A percentile compares a stretch with the other conserved stretches of the same genome.
phyloP scores from a whole-genome alignment of 306 rosid species.

The Leucaena leucocephala region DNA sequence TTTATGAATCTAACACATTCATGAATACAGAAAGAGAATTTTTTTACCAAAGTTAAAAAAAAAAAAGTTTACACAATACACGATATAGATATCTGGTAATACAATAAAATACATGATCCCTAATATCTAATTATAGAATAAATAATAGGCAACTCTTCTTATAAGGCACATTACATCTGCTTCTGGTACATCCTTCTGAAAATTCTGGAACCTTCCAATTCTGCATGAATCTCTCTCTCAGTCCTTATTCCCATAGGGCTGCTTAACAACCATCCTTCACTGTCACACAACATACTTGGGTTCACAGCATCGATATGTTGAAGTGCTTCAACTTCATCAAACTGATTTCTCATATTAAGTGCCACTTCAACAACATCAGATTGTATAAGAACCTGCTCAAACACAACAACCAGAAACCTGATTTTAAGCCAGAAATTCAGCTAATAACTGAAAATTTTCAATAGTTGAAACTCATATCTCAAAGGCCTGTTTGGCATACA shows the following conservation, averaged over 20 bases:
- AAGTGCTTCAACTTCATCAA: constrained; percentile 58
- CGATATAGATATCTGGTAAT: too few relatives aligned
- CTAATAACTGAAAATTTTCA: background rate
- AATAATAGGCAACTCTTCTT: background rate
- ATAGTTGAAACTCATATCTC: background rate
- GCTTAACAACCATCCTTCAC: constrained; percentile 80
- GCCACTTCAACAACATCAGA: constrained; percentile 80
- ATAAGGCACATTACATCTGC: constrained; percentile 5
- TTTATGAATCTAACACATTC: too few relatives aligned
- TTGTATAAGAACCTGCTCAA: constrained; percentile 68
- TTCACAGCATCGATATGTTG: constrained; percentile 51
- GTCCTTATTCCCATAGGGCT: constrained; percentile 89
- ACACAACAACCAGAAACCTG: constrained; percentile 11
- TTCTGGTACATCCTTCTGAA: constrained; percentile 79
- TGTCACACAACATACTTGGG: constrained; percentile 50
- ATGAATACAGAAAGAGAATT: too few relatives aligned
- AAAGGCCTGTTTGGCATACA: background rate
- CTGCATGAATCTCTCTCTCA: constrained; percentile 93
- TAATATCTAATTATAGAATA: background rate
- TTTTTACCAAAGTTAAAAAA: too few relatives aligned
- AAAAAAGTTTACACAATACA: too few relatives aligned
- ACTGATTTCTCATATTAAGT: constrained; percentile 71
- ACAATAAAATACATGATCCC: too few relatives aligned
- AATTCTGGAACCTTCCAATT: constrained; percentile 70
- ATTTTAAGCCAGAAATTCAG: constrained; percentile 10